Percentiles rank a stretch among this genome's conserved stretches.
phyloP scores from a whole-genome alignment of 108 stramenopile genomes.

The Phaeodactylum tricornutum region DNA sequence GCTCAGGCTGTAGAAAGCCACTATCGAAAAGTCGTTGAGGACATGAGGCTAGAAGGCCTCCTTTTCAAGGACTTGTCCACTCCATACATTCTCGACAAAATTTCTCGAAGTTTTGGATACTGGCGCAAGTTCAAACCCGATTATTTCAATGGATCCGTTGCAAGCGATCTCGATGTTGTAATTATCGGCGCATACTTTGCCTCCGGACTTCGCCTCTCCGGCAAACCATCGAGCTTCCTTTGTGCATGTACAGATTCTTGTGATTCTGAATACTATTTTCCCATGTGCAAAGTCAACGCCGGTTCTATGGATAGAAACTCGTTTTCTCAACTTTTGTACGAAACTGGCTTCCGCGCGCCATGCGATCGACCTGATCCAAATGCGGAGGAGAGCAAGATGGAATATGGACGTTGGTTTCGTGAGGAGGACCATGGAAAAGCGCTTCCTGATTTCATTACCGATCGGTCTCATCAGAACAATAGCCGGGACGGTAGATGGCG shows the following conservation, averaged over 20 bases:
- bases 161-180: conserved; percentile 50
- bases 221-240: conserved; percentile 36
- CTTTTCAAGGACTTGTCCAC: conserved; percentile 71
- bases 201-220: conserved; percentile 33
- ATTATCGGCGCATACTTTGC: conserved; percentile 26
- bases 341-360: conserved; percentile 42
- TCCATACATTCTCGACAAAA: conserved; percentile 49
- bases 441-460: conserved; percentile 51
- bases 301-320: conserved; percentile 16
- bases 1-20: conserved; percentile 45
- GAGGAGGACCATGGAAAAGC: conserved; percentile 30
- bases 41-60: conserved; percentile 57
- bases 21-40: conserved; percentile 54
- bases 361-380: too few species aligned
- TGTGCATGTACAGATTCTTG: conserved; percentile 58
- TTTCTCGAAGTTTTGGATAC: conserved; percentile 35
- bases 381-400: conserved; percentile 19
- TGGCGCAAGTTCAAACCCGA: conserved; percentile 74
- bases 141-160: conserved; percentile 25
- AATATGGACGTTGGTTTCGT: conserved; percentile 50
- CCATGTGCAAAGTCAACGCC: conserved; percentile 47
- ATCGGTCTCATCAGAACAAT: conserved; percentile 33
- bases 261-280: conserved; percentile 36
- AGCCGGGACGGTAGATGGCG: conserved; percentile 58
- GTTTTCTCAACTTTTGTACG: conserved; percentile 18